phyloP scores from a whole-genome alignment of 306 rosid species.

The Comarum palustre region DNA sequence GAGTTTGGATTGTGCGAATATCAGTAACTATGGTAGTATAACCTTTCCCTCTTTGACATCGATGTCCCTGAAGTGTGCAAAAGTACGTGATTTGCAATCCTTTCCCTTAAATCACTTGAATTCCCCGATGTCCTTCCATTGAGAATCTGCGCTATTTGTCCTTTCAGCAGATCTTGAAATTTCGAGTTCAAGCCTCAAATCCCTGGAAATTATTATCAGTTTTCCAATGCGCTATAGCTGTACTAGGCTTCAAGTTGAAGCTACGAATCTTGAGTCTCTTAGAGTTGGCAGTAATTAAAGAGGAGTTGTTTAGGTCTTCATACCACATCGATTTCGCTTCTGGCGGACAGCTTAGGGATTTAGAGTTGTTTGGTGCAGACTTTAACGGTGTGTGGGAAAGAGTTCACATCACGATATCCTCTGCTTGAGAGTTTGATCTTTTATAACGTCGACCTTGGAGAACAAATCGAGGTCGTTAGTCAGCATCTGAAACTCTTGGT shows the following conservation, averaged over 20 bases:
- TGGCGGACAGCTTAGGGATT: background rate
- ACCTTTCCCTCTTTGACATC: background rate
- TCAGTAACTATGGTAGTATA: background rate
- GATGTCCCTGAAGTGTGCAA: background rate
- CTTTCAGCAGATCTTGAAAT: background rate
- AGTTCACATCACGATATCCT: background rate
- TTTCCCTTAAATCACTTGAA: background rate
- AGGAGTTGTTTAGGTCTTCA: no score
- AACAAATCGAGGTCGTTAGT: background rate
- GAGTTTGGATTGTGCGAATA: background rate
- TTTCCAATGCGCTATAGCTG: background rate
- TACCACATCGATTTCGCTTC: background rate
- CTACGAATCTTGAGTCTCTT: background rate
- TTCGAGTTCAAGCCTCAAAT: background rate
- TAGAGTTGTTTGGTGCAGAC: background rate
- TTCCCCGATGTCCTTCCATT: background rate
- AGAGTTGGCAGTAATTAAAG: background rate
- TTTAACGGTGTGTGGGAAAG: background rate
- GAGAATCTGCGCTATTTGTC: no score
- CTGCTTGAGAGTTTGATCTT: background rate
- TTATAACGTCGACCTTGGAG: background rate
- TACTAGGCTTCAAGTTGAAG: background rate
- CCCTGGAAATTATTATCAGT: background rate
- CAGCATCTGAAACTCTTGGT: background rate
- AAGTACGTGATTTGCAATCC: background rate